phyloP scores from a whole-genome alignment of 2,329 filamentous ascomycete genomes.

The Trichoderma sp. region DNA sequence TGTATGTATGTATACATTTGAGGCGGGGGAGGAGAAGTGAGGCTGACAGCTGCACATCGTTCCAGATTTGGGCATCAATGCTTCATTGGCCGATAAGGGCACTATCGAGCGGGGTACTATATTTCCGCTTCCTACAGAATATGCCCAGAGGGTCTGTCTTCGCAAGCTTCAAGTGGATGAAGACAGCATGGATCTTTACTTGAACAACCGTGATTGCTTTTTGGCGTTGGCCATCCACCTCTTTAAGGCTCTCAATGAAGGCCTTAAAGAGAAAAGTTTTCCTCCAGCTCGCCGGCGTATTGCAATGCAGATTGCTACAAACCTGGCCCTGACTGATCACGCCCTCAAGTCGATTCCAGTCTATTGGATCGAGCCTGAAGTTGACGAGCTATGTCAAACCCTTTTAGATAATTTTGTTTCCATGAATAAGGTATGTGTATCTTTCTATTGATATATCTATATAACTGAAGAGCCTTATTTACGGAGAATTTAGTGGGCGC shows the following conservation, averaged over 20 bases:
- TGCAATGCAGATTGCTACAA: neutral
- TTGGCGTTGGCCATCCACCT: neutral
- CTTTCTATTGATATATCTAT: neutral
- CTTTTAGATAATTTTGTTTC: neutral
- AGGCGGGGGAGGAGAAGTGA: neutral
- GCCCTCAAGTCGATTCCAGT: neutral
- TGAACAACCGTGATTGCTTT: neutral
- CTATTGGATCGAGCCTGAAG: neutral
- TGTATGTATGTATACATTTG: neutral
- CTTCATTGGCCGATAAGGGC: neutral
- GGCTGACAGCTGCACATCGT: neutral
- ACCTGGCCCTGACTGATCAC: neutral
- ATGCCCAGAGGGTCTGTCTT: neutral
- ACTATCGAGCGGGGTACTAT: neutral
- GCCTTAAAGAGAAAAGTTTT: neutral
- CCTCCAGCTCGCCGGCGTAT: neutral
- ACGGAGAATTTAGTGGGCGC: neutral
- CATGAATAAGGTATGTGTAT: neutral
- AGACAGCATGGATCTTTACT: neutral
- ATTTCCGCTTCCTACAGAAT: neutral
- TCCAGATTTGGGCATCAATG: neutral
- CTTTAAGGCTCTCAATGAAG: neutral
- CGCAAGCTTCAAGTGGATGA: neutral
- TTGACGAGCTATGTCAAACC: neutral
- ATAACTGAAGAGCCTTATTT: neutral